phyloP scores from a whole-genome alignment of 257 asterid species.

The Marsdenia floribunda region DNA sequence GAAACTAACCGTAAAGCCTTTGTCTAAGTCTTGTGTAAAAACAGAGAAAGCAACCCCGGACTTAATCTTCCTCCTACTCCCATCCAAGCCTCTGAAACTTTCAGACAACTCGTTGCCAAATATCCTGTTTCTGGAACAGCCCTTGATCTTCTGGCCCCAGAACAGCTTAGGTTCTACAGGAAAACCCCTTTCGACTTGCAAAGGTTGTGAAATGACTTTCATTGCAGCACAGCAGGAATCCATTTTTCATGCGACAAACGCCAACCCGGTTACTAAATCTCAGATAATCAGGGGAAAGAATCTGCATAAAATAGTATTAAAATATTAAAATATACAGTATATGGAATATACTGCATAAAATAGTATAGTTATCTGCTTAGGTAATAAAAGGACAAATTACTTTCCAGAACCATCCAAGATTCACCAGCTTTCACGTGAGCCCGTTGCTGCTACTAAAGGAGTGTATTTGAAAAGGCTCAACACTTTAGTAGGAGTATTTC shows the following conservation, averaged over 20 bases:
- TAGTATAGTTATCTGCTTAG: background rate
- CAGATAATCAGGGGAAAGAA: constrained; percentile 10
- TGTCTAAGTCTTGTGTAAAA: constrained; percentile 61
- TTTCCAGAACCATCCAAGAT: constrained; percentile 11
- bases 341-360: background rate
- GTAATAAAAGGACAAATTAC: background rate
- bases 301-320: background rate
- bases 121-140: constrained; percentile 28
- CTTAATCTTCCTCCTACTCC: constrained; percentile 28
- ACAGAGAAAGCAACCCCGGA: constrained; percentile 61
- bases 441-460: background rate
- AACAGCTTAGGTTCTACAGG: constrained; percentile 26
- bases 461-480: constrained; percentile 7
- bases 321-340: background rate
- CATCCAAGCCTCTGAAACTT: constrained; percentile 26
- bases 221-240: constrained; percentile 49
- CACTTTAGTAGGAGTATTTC: background rate
- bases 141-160: constrained; percentile 42
- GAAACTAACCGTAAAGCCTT: constrained; percentile 48
- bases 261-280: constrained; percentile 16
- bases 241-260: constrained; percentile 26
- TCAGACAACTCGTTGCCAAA: constrained; percentile 26
- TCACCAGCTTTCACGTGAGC: constrained; percentile 1
- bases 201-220: constrained; percentile 35
- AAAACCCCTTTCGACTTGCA: constrained; percentile 22